Percentiles rank a stretch among this genome's conserved stretches.
Evolutionary conservation across 2,329 filamentous ascomycete genomes (phyloP).

Genomic region (Cryphonectria nitschkei): DNA sequence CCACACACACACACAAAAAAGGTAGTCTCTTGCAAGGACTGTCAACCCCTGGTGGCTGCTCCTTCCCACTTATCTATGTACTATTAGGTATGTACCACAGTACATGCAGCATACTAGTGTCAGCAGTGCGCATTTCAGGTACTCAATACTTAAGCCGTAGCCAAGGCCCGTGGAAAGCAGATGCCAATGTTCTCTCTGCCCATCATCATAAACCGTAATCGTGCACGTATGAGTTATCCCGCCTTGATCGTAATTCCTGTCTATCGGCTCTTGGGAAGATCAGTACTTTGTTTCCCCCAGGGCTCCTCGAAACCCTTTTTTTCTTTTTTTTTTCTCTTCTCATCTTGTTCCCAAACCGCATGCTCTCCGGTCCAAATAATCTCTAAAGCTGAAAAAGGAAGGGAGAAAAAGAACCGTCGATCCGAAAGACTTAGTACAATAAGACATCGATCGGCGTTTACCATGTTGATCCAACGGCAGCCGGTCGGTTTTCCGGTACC

Average conservation of each 20-base stretch:
- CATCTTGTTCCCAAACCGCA: not conserved
- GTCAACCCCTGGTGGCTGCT: not conserved
- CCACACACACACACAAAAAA: too few relatives aligned
- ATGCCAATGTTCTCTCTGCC: too few relatives aligned
- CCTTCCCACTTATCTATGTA: not conserved
- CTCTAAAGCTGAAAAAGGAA: not conserved
- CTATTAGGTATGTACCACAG: not conserved
- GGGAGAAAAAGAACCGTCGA: not conserved
- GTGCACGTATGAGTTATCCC: too few relatives aligned
- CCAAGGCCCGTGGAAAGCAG: too few relatives aligned
- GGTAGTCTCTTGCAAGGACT: too few relatives aligned
- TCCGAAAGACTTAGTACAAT: not conserved
- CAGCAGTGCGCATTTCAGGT: too few relatives aligned
- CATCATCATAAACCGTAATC: too few relatives aligned
- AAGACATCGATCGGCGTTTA: conserved; percentile 5
- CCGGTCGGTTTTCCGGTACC: conserved; percentile 13
- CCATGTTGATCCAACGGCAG: not conserved
- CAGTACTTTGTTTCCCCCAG: not conserved
- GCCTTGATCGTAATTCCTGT: too few relatives aligned
- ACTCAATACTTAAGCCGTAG: too few relatives aligned
- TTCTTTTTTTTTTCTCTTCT: not conserved
- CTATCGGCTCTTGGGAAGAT: not conserved
- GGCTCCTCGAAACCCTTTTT: not conserved
- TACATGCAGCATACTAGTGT: too few relatives aligned
- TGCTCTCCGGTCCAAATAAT: not conserved